Conservation (phyloP, 495 filamentous ascomycete species). For the Xylaria intraflava region DNA sequence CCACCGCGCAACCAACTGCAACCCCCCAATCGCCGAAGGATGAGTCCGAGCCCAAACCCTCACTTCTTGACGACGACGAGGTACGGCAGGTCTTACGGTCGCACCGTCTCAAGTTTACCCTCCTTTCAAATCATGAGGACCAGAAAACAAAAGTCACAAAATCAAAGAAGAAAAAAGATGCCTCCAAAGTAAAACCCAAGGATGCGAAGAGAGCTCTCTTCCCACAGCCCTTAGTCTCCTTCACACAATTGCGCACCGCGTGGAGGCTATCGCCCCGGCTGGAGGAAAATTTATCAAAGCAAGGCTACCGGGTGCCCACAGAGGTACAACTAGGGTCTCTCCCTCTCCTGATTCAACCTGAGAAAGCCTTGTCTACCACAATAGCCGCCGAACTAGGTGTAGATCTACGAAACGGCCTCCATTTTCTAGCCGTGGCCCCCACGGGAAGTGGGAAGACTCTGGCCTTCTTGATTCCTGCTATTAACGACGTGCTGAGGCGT, state of each 20-base stretch:
- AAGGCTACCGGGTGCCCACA: constrained; percentile 81
- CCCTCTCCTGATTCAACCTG: constrained; percentile 62
- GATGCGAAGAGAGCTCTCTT: constrained; percentile 53
- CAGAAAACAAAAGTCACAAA: constrained; percentile 22
- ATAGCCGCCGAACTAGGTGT: constrained; percentile 24
- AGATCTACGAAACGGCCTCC: constrained; percentile 33
- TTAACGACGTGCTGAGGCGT: constrained; percentile 61
- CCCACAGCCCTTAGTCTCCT: constrained; percentile 71
- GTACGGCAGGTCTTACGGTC: constrained; percentile 66
- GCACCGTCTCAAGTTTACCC: constrained; percentile 81
- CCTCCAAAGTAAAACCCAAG: constrained; percentile 33
- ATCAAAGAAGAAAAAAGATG: constrained; percentile 37
- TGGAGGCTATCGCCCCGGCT: constrained; percentile 68
- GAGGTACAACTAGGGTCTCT: constrained; percentile 87
- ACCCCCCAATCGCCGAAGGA: constrained; percentile 11
- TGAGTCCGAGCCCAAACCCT: constrained; percentile 19
- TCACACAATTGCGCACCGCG: constrained; percentile 58
- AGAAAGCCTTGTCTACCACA: constrained; percentile 32
- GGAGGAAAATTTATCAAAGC: constrained; percentile 68
- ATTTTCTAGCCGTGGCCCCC: constrained; percentile 83
- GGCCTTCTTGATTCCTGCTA: constrained; percentile 79
- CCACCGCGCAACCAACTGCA: constrained; percentile 9
- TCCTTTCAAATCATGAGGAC: constrained; percentile 43
- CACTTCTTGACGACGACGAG: constrained; percentile 53
- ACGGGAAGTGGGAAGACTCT: constrained; percentile 98